Conservation (phyloP, 2,329 filamentous ascomycete genomes). For the Chrysosphaeria jannelii region DNA sequence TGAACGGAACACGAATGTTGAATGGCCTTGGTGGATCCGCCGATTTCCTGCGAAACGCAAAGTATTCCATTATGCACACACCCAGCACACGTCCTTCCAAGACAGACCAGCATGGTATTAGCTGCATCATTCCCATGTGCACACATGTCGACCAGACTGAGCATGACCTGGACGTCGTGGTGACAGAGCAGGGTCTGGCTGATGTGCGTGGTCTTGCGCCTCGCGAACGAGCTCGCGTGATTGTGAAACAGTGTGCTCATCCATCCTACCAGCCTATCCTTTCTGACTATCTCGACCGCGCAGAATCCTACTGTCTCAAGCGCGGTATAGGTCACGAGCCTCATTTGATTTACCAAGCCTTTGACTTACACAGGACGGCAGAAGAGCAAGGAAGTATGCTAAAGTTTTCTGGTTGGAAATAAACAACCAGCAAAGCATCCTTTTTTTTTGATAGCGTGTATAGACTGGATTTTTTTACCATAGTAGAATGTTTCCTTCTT, state of each 20-base stretch:
- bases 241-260: conserved; percentile 67
- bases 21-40: conserved; percentile 61
- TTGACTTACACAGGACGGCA: conserved; percentile 70
- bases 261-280: conserved; percentile 63
- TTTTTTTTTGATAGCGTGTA: too few relatives aligned
- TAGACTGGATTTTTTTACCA: too few relatives aligned
- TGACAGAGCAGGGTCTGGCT: conserved; percentile 46
- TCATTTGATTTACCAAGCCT: conserved; percentile 57
- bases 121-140: conserved; percentile 79
- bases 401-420: conserved; percentile 26
- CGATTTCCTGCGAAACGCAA: conserved; percentile 49
- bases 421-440: conserved; percentile 1
- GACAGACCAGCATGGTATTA: conserved; percentile 53
- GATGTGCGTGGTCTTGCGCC: conserved; percentile 62
- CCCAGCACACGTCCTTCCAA: conserved; percentile 55
- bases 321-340: conserved; percentile 82
- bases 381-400: conserved; percentile 60
- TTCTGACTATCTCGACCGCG: conserved; percentile 54
- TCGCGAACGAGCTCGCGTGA: conserved; percentile 51
- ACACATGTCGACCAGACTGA: conserved; percentile 83
- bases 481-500: too few relatives aligned
- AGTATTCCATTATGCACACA: conserved; percentile 79
- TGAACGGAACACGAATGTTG: conserved; percentile 68
- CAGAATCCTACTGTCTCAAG: conserved; percentile 57
- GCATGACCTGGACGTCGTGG: conserved; percentile 71